phyloP scores from a whole-genome alignment of 2,329 filamentous ascomycete genomes.

The Zymoseptoria passerinii region DNA sequence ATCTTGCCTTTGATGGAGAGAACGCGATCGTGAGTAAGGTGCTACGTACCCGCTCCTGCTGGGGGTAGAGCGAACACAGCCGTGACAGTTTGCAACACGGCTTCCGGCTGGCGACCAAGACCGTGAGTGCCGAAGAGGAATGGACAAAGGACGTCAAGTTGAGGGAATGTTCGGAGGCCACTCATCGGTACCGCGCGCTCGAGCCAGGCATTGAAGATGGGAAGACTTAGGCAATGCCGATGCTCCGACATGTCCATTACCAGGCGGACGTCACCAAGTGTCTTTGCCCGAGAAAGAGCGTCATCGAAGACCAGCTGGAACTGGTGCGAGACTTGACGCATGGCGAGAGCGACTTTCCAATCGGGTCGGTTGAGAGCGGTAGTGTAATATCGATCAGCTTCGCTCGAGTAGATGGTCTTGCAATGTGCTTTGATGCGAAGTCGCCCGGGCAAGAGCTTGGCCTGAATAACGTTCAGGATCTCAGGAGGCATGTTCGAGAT shows the following conservation, averaged over 20 bases:
- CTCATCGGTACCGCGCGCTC: background rate
- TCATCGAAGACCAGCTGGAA: background rate
- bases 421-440: background rate
- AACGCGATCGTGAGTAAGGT: background rate
- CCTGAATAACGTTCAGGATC: background rate
- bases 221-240: background rate
- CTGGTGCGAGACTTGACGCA: background rate
- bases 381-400: background rate
- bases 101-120: background rate
- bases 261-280: background rate
- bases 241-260: background rate
- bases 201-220: background rate
- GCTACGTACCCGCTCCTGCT: too few relatives aligned
- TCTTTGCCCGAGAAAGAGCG: background rate
- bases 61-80: background rate
- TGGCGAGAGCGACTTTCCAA: background rate
- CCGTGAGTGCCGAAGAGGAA: background rate
- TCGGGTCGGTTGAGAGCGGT: background rate
- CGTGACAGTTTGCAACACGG: background rate
- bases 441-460: background rate
- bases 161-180: background rate
- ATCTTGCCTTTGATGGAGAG: background rate
- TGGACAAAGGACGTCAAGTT: background rate
- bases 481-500: background rate
- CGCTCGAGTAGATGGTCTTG: background rate